Conservation (phyloP, 768 basidiomycete species). For the Tricholoma saponaceum region DNA sequence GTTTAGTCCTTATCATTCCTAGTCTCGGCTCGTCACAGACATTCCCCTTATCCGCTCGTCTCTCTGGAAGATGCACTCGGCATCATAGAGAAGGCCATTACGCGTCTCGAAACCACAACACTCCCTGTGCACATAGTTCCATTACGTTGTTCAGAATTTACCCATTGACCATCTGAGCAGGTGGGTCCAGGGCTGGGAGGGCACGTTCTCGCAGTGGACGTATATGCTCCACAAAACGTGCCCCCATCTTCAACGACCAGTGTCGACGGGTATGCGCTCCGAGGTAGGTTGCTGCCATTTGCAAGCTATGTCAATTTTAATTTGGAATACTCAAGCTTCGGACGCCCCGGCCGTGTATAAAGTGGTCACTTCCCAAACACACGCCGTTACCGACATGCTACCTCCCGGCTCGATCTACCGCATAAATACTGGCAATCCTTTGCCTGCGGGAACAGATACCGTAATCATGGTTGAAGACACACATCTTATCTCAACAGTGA, state of each 20-base stretch:
- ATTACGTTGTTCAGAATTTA: not conserved
- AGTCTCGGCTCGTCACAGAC: constrained; percentile 70
- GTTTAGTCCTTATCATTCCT: constrained; percentile 3
- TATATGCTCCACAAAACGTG: constrained; percentile 59
- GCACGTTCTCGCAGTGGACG: constrained; percentile 71
- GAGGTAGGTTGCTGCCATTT: constrained; percentile 40
- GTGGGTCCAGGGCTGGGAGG: constrained; percentile 60
- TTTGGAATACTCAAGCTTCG: constrained; percentile 38
- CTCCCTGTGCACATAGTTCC: constrained; percentile 36
- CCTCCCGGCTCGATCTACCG: constrained; percentile 58
- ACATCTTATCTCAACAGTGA: constrained; percentile 53
- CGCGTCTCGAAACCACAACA: constrained; percentile 33
- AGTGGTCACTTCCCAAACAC: constrained; percentile 58
- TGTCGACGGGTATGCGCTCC: constrained; percentile 85
- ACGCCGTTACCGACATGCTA: constrained; percentile 42
- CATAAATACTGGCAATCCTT: constrained; percentile 82
- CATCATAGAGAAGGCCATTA: constrained; percentile 47
- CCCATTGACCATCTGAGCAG: constrained; percentile 28
- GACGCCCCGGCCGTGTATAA: constrained; percentile 63
- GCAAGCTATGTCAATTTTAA: not conserved
- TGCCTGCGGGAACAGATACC: constrained; percentile 71
- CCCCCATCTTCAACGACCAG: constrained; percentile 70
- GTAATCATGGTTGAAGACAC: constrained; percentile 96
- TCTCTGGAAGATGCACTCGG: constrained; percentile 61
- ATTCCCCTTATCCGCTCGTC: constrained; percentile 75